These are phyloP conservation scores for Blepharisma stoltei DNA, from an alignment of 73 alveolate species.

Conservation along the genomic window DNA sequence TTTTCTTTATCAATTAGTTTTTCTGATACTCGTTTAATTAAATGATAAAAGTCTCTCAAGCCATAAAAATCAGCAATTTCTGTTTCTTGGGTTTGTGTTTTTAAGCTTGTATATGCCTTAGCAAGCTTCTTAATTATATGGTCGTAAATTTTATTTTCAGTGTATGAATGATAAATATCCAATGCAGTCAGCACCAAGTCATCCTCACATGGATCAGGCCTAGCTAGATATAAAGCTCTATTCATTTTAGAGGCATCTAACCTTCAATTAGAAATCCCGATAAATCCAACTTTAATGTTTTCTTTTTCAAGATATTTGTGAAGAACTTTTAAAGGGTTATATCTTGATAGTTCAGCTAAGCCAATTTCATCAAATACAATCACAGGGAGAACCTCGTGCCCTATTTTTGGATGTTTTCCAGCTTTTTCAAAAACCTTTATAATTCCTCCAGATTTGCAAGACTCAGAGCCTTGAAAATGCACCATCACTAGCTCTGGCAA, in stretches of 20 bases:
- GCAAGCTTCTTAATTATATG: constrained; percentile 53
- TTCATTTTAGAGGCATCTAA: constrained; percentile 69
- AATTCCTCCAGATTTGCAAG: constrained; percentile 25
- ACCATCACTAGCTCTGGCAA: constrained; percentile 24
- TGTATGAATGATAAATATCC: constrained; percentile 49
- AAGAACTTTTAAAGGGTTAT: constrained; percentile 35
- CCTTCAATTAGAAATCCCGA: constrained; percentile 46
- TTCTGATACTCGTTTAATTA: constrained; percentile 38
- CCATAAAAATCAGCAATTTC: constrained; percentile 52
- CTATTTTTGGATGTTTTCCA: not conserved
- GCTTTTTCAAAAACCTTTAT: constrained; percentile 33
- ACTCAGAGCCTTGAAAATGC: constrained; percentile 25
- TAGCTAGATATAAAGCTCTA: constrained; percentile 59
- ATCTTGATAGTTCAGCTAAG: constrained; percentile 29
- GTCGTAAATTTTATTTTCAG: constrained; percentile 29
- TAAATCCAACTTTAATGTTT: constrained; percentile 44
- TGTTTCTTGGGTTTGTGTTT: constrained; percentile 29
- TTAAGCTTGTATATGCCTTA: constrained; percentile 42
- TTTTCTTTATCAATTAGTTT: constrained; percentile 29
- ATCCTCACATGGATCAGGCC: constrained; percentile 57
- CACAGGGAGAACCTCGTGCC: constrained; percentile 20
- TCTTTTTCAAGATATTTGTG: constrained; percentile 24
- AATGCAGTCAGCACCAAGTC: constrained; percentile 59
- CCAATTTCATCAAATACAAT: constrained; percentile 39
- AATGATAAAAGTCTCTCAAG: constrained; percentile 55